Evolutionary conservation across 805 yeast genomes (phyloP), one percentile per base, ranked within the genome.

Genomic region (Grigorovia yakushimaensis): DNA sequence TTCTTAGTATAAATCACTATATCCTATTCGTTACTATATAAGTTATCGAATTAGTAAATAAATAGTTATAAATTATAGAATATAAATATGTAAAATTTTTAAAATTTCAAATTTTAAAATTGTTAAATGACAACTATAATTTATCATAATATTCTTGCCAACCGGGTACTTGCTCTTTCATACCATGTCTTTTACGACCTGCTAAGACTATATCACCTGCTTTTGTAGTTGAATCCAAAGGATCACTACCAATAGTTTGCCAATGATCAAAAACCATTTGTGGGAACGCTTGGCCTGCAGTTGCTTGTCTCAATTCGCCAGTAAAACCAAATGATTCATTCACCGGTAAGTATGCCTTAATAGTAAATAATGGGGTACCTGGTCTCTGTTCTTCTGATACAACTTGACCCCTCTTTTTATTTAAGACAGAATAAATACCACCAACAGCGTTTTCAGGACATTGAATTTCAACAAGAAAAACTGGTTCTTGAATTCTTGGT

Each of bases 241-340:
- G 95, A 75, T 88, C 93, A 74, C 96, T 95, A 62, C 70, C 68
- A 79, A 93, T 77, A 65, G 87, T 73, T 60, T 87, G 78, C 98
- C 98, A 91, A 76, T 91, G 98, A 76, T 93, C 98, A 76, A 91
- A 93, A 74, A 93, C 94, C 95, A 93, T 81, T 80, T 91, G 98
- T 78, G 98, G 98, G 98, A 91, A 91, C 73, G 98, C 98, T 82
- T 91, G 98, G 75, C 98, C 98, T 85, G 96, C 97, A 69, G 98
- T 91, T 70, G 98, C 96, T 79, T 91, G 97, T 82, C 98, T 88
- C 71, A 91, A 84, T 70, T 89, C 96, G 79, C 94, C 93, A 67
- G 96, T 84, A 95, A 91, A 91, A 85, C 98, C 98, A 84, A 93
- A 91, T 51, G 98, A 91, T 82, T 93, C 98, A 79, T 91, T 93